Conservation (phyloP, 129 eudicot species). For the Tanacetum coccineum region DNA sequence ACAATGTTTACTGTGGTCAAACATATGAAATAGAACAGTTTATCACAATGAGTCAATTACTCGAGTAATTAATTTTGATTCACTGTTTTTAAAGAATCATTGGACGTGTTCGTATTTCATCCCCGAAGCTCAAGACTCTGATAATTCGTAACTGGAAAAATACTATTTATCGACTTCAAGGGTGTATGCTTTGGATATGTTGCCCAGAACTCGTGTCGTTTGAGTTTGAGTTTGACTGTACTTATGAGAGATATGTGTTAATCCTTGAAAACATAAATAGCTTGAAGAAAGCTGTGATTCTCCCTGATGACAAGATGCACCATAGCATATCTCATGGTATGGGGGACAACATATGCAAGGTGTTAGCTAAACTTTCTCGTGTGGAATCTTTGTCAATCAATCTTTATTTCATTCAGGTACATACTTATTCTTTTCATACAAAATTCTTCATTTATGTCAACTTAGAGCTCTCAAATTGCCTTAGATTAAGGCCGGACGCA, state of each 20-base stretch:
- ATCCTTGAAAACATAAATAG: background rate
- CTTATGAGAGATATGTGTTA: background rate
- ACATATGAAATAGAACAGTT: background rate
- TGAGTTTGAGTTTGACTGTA: too few species aligned
- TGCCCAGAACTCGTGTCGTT: background rate
- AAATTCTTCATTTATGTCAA: too few species aligned
- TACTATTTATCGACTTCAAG: too few species aligned
- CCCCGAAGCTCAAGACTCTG: too few species aligned
- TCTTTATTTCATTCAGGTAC: background rate
- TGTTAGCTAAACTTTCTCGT: background rate
- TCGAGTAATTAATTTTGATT: background rate
- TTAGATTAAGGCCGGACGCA: too few species aligned
- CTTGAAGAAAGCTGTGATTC: constrained; percentile 3
- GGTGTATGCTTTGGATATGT: background rate
- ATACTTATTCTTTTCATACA: background rate
- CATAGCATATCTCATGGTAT: background rate
- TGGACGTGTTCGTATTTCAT: too few species aligned
- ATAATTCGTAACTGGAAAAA: too few species aligned
- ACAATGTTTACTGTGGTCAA: background rate
- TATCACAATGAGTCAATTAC: background rate
- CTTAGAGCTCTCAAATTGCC: too few species aligned
- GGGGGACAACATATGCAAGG: background rate
- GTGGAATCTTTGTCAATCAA: constrained; percentile 6
- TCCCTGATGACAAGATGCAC: background rate
- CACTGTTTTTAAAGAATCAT: background rate